Evolutionary conservation across 2,329 filamentous ascomycete genomes (phyloP).

Genomic region (Arthrinium phaeospermum): DNA sequence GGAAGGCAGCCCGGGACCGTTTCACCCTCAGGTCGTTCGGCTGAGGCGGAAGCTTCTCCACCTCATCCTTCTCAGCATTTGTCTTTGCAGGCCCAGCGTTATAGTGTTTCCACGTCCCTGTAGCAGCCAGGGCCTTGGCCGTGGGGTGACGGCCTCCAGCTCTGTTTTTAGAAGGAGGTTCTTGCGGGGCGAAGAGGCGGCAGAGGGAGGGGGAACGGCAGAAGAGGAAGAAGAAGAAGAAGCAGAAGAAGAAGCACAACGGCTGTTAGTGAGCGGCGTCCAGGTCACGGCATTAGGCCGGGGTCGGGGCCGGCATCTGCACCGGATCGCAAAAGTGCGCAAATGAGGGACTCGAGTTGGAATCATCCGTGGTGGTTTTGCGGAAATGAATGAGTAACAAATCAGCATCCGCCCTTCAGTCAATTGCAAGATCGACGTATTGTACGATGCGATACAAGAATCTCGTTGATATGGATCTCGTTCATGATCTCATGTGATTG

Average conservation of each 20-base stretch:
- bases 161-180: neutral
- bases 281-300: neutral
- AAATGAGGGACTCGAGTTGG: slow-evolving; percentile 19
- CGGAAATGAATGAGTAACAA: no score
- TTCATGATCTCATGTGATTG: neutral
- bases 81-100: neutral
- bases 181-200: neutral
- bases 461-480: neutral
- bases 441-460: no score
- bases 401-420: no score
- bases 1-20: neutral
- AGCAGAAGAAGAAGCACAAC: neutral
- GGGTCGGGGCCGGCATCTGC: neutral
- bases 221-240: no score
- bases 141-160: slow-evolving; percentile 24
- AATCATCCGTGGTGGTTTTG: slow-evolving; percentile 22
- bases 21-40: neutral
- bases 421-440: neutral
- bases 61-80: neutral
- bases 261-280: neutral
- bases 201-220: neutral
- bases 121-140: slow-evolving; percentile 28
- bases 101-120: slow-evolving; percentile 27
- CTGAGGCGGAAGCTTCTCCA: neutral
- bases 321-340: slow-evolving; percentile 14